phyloP scores from a whole-genome alignment of 2,329 filamentous ascomycete species.

The Fusarium sp. region DNA sequence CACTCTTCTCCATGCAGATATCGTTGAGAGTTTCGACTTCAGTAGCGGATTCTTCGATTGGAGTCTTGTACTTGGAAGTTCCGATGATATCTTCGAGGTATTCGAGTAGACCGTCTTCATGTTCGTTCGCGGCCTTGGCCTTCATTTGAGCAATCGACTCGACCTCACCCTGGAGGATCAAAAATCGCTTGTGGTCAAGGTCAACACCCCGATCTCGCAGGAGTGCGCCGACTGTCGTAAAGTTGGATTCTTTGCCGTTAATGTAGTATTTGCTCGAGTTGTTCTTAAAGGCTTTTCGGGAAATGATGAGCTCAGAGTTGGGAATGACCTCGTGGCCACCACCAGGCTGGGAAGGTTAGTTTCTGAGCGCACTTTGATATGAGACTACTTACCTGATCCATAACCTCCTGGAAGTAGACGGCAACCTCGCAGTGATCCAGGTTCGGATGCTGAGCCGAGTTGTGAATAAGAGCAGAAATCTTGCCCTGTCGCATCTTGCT shows the following conservation, averaged over 20 bases:
- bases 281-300: slow-evolving; percentile 94
- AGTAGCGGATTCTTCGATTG: slow-evolving; percentile 91
- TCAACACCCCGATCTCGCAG: slow-evolving; percentile 91
- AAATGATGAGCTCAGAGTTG: slow-evolving; percentile 86
- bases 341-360: slow-evolving; percentile 65
- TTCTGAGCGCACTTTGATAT: too few relatives aligned
- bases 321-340: slow-evolving; percentile 82
- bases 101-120: slow-evolving; percentile 94
- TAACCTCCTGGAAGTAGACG: slow-evolving; percentile 95
- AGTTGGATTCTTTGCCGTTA: slow-evolving; percentile 88
- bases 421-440: slow-evolving; percentile 94
- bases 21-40: slow-evolving; percentile 95
- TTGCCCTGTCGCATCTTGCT: slow-evolving; percentile 99
- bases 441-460: slow-evolving; percentile 87
- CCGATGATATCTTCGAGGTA: slow-evolving; percentile 99
- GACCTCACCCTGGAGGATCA: slow-evolving; percentile 97
- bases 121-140: slow-evolving; percentile 91
- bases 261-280: slow-evolving; percentile 99
- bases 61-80: slow-evolving; percentile 97
- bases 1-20: slow-evolving; percentile 93
- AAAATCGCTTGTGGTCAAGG: slow-evolving; percentile 96
- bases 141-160: slow-evolving; percentile 99
- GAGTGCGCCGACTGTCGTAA: slow-evolving; percentile 88
- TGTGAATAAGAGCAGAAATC: slow-evolving; percentile 97
- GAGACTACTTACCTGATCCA: slow-evolving; percentile 72